Base-by-base conservation (phyloP, 495 filamentous ascomycete species). In the Collariella sp. region DNA sequence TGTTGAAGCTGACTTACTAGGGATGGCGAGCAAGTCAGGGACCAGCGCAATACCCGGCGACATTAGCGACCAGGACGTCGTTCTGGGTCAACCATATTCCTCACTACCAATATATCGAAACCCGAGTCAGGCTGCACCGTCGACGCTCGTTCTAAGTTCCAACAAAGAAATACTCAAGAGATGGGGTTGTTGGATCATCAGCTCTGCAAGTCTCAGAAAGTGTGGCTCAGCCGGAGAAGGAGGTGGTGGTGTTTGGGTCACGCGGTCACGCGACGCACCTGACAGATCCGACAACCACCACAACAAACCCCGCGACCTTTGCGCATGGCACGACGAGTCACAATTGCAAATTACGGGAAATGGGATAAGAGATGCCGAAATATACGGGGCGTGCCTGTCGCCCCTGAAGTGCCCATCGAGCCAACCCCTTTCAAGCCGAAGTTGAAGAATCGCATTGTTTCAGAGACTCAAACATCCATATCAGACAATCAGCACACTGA, bases 211-310 rank as follows among this genome's bases (percentile, higher is more conserved):
- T n/a, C n/a, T n/a, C n/a, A n/a, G n/a, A n/a, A n/a, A n/a, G n/a
- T n/a, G n/a, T n/a, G n/a, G n/a, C n/a, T n/a, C n/a, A 39, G 40
- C 23, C 13, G 7, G 18, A 38, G 53, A 26, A 18, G 18, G 44
- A 29, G 54, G 44, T 40, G 53, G 45, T 50, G 45, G 26, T 56
- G 54, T 35, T 34, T 33, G 11, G 18, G 36, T 52, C 55, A 57
- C 35, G 19, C 23, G 55, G 55, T 57, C 55, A 57, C 55, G 55
- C 48, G 54, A 38, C 11, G 35, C 44, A 51, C 16, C 35, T 57
- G 48, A 34, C 55, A 47, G 48, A 47, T 9, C 18, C 41, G 16
- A 41, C 18, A 38, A 39, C 16, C 39, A 45, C 52, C 55, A 57
- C 55, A 46, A 48, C 43, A 19, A 33, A 15, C 35, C 23, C 23